A percentile compares a stretch with the other conserved stretches of the same genome.
These are phyloP conservation scores for Aspergillus pseudotamarii DNA, from an alignment of 2,329 filamentous ascomycete species.

Conservation along the genomic window DNA sequence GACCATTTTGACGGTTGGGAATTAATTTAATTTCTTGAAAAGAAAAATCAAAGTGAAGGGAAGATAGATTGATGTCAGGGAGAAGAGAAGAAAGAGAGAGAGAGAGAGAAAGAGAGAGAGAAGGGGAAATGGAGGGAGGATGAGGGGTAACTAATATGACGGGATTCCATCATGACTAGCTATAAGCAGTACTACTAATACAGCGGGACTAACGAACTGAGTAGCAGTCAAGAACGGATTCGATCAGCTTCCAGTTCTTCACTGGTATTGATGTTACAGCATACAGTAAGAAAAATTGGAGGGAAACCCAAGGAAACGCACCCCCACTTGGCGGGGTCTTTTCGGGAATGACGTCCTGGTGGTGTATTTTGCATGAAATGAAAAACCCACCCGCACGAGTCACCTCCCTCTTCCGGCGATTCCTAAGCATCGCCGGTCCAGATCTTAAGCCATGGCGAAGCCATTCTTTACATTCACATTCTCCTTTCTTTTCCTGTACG, in stretches of 20 bases:
- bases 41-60: slow-evolving; percentile 14
- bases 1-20: slow-evolving; percentile 80
- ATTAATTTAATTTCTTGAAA: slow-evolving; percentile 30
- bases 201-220: neutral
- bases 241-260: slow-evolving; percentile 17
- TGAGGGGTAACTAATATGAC: slow-evolving; percentile 10
- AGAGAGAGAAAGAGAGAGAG: slow-evolving; percentile 24
- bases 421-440: slow-evolving; percentile 23
- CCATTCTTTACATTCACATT: too few species aligned
- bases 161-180: neutral
- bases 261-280: neutral
- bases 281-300: neutral
- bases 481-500: too few species aligned
- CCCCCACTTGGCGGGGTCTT: slow-evolving; percentile 24
- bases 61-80: slow-evolving; percentile 10
- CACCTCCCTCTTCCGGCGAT: slow-evolving; percentile 13
- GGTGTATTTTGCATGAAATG: slow-evolving; percentile 7
- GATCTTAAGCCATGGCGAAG: neutral
- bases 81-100: slow-evolving; percentile 23
- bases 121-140: slow-evolving; percentile 25
- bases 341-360: slow-evolving; percentile 29
- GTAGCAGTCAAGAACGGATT: slow-evolving; percentile 1
- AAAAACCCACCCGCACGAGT: neutral
- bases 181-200: neutral
- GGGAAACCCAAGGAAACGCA: neutral